Conservation (phyloP, 2,329 filamentous ascomycete species). For the Rutstroemia sydowiana region DNA sequence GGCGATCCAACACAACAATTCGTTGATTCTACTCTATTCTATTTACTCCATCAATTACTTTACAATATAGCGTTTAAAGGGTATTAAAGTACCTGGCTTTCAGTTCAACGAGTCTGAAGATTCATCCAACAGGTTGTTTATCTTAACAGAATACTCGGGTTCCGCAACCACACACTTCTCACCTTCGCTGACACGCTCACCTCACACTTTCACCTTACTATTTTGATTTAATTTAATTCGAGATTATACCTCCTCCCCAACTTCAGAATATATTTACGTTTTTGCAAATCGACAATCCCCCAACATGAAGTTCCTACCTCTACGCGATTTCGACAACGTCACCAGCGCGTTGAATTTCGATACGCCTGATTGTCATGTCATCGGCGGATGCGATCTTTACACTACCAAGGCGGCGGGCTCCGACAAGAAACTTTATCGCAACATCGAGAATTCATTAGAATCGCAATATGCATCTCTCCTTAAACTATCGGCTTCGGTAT, state of each 20-base stretch:
- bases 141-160: slow-evolving; percentile 28
- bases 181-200: slow-evolving; percentile 21
- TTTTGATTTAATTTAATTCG: slow-evolving; percentile 10
- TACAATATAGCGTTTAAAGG: slow-evolving; percentile 19
- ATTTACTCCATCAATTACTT: neutral
- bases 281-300: slow-evolving; percentile 15
- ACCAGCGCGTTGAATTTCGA: slow-evolving; percentile 93
- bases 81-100: slow-evolving; percentile 28
- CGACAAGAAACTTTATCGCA: slow-evolving; percentile 96
- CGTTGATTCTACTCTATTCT: neutral
- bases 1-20: slow-evolving; percentile 4
- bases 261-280: slow-evolving; percentile 23
- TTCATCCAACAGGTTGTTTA: slow-evolving; percentile 24
- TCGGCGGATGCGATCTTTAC: slow-evolving; percentile 92
- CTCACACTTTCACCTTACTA: slow-evolving; percentile 3
- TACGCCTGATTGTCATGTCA: slow-evolving; percentile 84
- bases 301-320: slow-evolving; percentile 71
- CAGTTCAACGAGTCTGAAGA: slow-evolving; percentile 31
- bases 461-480: slow-evolving; percentile 85
- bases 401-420: slow-evolving; percentile 92
- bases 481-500: slow-evolving; percentile 78
- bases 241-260: slow-evolving; percentile 14
- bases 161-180: slow-evolving; percentile 27
- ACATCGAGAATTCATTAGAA: slow-evolving; percentile 85
- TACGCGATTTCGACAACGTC: slow-evolving; percentile 85